A percentile compares a stretch with the other conserved stretches of the same genome.
Conservation (phyloP, 2,329 filamentous ascomycete genomes). For the Thelonectria olida region DNA sequence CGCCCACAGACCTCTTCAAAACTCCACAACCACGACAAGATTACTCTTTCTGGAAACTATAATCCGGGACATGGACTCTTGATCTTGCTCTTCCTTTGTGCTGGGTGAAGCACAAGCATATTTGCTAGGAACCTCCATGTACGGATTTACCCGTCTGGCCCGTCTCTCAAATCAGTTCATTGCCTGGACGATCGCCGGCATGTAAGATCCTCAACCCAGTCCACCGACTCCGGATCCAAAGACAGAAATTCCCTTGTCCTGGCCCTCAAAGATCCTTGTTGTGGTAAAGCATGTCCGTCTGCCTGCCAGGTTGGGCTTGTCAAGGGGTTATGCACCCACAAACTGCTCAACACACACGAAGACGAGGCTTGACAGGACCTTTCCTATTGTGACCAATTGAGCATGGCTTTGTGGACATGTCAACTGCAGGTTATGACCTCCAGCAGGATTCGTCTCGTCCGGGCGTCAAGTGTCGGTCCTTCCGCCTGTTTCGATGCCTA, state of each 20-base stretch:
- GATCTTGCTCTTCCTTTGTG: slow-evolving; percentile 36
- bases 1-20: slow-evolving; percentile 29
- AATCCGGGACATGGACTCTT: slow-evolving; percentile 35
- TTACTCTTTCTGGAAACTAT: slow-evolving; percentile 38
- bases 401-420: slow-evolving; percentile 1
- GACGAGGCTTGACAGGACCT: not conserved
- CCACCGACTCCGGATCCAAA: slow-evolving; percentile 32
- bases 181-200: slow-evolving; percentile 33
- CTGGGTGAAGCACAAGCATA: slow-evolving; percentile 28
- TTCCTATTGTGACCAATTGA: slow-evolving; percentile 10
- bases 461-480: slow-evolving; percentile 7
- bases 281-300: slow-evolving; percentile 15
- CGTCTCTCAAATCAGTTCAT: slow-evolving; percentile 33
- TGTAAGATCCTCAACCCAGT: slow-evolving; percentile 35
- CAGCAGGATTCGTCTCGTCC: not conserved
- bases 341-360: slow-evolving; percentile 8
- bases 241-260: slow-evolving; percentile 25
- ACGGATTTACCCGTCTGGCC: slow-evolving; percentile 31
- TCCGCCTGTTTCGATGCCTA: not conserved
- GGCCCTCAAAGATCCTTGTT: slow-evolving; percentile 19
- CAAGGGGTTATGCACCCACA: slow-evolving; percentile 12
- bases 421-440: slow-evolving; percentile 6
- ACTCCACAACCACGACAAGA: slow-evolving; percentile 39
- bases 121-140: slow-evolving; percentile 25
- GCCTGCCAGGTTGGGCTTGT: not conserved